Percentiles rank a stretch among this genome's conserved stretches.
Evolutionary conservation across 2,329 filamentous ascomycete genomes (phyloP).

Genomic region (Botrytis aclada): DNA sequence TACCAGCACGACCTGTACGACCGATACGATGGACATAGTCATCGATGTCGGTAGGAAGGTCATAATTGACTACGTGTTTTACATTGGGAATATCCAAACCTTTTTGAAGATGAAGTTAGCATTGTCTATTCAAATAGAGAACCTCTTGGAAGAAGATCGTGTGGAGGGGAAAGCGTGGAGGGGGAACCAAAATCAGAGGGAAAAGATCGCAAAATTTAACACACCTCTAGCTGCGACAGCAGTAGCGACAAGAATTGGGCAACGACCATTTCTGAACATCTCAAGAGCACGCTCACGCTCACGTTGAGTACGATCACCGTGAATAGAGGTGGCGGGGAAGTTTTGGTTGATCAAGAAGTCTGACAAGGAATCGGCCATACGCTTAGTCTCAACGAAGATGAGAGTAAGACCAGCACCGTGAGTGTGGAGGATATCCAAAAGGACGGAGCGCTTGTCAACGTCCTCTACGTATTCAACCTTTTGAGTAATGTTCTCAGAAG

Average conservation of each 20-base stretch:
- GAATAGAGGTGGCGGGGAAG: constrained; percentile 97
- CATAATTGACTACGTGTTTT: constrained; percentile 97
- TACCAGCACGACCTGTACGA: constrained; percentile 99
- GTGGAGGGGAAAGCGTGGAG: too few relatives aligned
- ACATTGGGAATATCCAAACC: constrained; percentile 84
- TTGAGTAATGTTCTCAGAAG: constrained; percentile 99
- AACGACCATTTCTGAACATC: constrained; percentile 94
- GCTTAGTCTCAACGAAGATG: constrained; percentile 99
- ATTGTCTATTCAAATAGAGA: too few relatives aligned
- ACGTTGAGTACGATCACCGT: constrained; percentile 96
- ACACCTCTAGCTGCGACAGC: constrained; percentile 71
- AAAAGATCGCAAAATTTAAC: too few relatives aligned
- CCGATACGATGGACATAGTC: constrained; percentile 99
- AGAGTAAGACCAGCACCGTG: constrained; percentile 85
- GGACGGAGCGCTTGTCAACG: constrained; percentile 92
- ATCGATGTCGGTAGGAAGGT: constrained; percentile 97
- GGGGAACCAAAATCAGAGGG: too few relatives aligned
- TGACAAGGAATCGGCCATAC: constrained; percentile 96
- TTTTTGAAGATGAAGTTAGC: too few relatives aligned
- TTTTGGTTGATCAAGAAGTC: constrained; percentile 98
- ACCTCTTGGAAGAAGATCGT: too few relatives aligned
- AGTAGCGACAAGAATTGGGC: constrained; percentile 94
- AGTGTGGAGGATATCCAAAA: constrained; percentile 95
- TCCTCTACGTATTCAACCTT: constrained; percentile 98
- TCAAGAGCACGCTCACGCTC: constrained; percentile 97